Evolutionary conservation across 2,329 filamentous ascomycete species (phyloP).

Genomic region (Monascus ruber): DNA sequence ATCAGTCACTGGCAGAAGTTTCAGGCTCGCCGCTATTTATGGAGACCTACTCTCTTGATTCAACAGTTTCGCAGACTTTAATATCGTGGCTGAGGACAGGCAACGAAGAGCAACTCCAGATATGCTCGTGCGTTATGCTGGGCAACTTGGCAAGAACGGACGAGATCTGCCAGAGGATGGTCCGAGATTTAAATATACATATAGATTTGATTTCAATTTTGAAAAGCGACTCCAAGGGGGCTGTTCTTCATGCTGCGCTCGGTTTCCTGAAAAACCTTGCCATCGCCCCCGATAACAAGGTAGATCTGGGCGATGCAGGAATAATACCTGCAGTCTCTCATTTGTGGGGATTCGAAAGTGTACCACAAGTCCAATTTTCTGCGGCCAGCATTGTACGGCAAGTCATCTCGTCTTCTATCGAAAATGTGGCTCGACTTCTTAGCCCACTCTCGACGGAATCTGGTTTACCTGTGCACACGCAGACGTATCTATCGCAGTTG

Average conservation of each 20-base stretch:
- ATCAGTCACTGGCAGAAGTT: constrained; percentile 30
- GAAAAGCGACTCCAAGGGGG: constrained; percentile 24
- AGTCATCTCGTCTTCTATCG: constrained; percentile 24
- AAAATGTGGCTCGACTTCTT: constrained; percentile 28
- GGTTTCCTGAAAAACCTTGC: constrained; percentile 39
- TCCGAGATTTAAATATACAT: constrained; percentile 29
- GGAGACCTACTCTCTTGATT: constrained; percentile 27
- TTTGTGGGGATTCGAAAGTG: constrained; percentile 30
- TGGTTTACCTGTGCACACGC: constrained; percentile 15
- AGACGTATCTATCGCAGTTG: constrained; percentile 31
- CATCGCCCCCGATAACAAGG: constrained; percentile 32
- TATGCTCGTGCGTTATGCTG: constrained; percentile 37
- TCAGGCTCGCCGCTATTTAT: constrained; percentile 28
- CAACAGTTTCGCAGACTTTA: constrained; percentile 23
- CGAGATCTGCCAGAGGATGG: constrained; percentile 30
- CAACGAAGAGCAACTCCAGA: constrained; percentile 32
- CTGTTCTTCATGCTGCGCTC: constrained; percentile 33
- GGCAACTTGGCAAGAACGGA: constrained; percentile 38
- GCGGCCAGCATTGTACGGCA: constrained; percentile 32
- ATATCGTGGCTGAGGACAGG: constrained; percentile 27
- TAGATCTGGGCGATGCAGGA: constrained; percentile 26
- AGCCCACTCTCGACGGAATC: constrained; percentile 17
- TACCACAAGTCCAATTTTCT: constrained; percentile 35
- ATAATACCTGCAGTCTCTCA: constrained; percentile 27
- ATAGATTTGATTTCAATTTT: constrained; percentile 29